Conservation (phyloP, 2,329 filamentous ascomycete genomes). For the Pseudogymnoascus verrucosus region DNA sequence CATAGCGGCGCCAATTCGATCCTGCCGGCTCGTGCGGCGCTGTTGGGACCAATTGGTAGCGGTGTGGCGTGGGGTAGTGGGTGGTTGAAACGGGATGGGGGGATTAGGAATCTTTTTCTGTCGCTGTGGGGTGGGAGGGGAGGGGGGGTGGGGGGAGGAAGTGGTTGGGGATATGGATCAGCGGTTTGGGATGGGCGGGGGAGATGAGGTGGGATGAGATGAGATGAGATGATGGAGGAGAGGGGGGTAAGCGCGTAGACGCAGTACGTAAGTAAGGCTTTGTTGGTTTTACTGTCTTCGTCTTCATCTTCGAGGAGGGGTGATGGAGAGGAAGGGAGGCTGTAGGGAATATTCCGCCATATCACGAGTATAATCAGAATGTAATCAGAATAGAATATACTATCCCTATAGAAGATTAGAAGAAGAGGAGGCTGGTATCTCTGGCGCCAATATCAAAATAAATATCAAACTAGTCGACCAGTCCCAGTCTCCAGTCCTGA, state of each 20-base stretch:
- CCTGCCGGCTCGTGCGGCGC: neutral
- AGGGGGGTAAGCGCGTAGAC: neutral
- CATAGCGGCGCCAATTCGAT: neutral
- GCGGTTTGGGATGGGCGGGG: neutral
- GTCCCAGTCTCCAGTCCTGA: neutral
- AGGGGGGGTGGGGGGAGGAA: neutral
- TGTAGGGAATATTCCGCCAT: neutral
- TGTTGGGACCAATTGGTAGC: neutral
- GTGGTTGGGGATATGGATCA: neutral
- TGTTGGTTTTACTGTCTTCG: neutral
- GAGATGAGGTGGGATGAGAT: neutral
- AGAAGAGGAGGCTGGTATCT: neutral
- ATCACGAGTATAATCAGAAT: neutral
- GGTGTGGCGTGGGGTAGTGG: neutral
- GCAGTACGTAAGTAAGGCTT: neutral
- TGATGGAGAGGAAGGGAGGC: neutral
- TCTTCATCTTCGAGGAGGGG: neutral
- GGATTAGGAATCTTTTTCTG: neutral
- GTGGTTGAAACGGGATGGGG: neutral
- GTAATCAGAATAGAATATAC: neutral
- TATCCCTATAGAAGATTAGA: neutral
- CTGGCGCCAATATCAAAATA: slow-evolving; percentile 5
- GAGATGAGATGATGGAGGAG: neutral
- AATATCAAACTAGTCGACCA: slow-evolving; percentile 7
- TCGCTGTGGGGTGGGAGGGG: neutral